Conservation (phyloP, 1,284 basidiomycete genomes). For the Caloboletus firmus region DNA sequence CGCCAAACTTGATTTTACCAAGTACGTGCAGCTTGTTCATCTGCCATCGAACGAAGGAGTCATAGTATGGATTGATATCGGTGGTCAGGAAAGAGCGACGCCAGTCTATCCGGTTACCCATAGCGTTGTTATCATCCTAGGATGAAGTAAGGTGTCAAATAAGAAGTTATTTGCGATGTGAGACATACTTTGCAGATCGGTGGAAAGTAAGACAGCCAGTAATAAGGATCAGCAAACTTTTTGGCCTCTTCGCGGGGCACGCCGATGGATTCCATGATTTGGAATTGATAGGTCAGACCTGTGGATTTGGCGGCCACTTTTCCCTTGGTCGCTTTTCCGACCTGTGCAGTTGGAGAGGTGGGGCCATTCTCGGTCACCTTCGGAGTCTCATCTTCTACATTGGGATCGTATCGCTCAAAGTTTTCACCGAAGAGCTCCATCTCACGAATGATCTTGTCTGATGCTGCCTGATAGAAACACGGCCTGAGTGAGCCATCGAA, state of each 20-base stretch:
- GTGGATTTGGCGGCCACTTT: conserved; percentile 94
- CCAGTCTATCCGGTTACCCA: conserved; percentile 98
- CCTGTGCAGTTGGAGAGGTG: conserved; percentile 44
- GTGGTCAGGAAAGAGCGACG: conserved; percentile 94
- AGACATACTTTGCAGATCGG: conserved; percentile 83
- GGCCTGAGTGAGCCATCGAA: background rate
- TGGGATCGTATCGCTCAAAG: conserved; percentile 72
- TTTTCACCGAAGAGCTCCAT: conserved; percentile 94
- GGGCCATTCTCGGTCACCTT: conserved; percentile 41
- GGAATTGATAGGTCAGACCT: conserved; percentile 96
- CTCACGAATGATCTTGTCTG: conserved; percentile 97
- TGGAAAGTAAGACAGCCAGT: conserved; percentile 96
- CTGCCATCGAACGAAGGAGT: conserved; percentile 98
- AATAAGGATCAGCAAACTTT: conserved; percentile 89
- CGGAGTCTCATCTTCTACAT: conserved; percentile 49
- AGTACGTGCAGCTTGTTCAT: conserved; percentile 88
- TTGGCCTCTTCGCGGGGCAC: conserved; percentile 91
- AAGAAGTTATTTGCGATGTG: background rate
- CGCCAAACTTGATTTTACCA: conserved; percentile 95
- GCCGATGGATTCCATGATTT: conserved; percentile 95
- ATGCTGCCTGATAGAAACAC: conserved; percentile 62
- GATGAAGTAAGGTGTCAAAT: conserved; percentile 7
- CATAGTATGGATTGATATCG: conserved; percentile 96
- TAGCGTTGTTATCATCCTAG: conserved; percentile 78
- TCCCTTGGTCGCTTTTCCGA: conserved; percentile 92